Percentiles rank a stretch among this genome's conserved stretches.
Evolutionary conservation across 139 green algal genomes (phyloP).

Genomic region (Astrephomene gubernaculifera): DNA sequence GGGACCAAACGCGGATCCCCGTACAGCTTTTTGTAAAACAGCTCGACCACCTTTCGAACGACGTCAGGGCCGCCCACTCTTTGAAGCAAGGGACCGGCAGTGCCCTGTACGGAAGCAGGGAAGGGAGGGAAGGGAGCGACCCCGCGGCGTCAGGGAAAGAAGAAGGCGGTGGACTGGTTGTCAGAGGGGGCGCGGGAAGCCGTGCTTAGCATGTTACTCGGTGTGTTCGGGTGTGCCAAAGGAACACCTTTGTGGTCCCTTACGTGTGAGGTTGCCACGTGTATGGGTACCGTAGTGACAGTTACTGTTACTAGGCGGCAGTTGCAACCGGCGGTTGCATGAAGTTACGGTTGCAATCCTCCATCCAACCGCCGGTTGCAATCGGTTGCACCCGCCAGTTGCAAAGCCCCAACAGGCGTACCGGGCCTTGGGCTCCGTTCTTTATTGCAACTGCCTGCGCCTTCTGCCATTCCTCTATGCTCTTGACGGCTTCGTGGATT

Average conservation of each 20-base stretch:
- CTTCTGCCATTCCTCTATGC: slow-evolving; percentile 32
- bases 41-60: slow-evolving; percentile 29
- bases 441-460: not conserved
- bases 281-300: not conserved
- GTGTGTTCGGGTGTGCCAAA: not conserved
- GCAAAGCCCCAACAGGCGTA: not conserved
- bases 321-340: not conserved
- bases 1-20: slow-evolving; percentile 1
- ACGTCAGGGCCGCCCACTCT: slow-evolving; percentile 15
- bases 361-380: not conserved
- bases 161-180: not conserved
- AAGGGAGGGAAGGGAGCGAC: not conserved
- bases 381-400: no score
- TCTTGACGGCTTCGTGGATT: slow-evolving; percentile 13
- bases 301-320: not conserved
- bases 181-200: not conserved
- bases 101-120: not conserved
- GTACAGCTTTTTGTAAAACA: slow-evolving; percentile 36
- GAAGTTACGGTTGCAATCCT: not conserved
- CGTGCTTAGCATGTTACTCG: no score
- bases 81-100: not conserved
- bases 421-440: not conserved
- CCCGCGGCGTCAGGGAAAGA: not conserved
- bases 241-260: not conserved
- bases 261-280: not conserved